These are phyloP conservation scores for Phytopythium helicoides DNA, from an alignment of 352 stramenopile genomes.

Conservation along the genomic window DNA sequence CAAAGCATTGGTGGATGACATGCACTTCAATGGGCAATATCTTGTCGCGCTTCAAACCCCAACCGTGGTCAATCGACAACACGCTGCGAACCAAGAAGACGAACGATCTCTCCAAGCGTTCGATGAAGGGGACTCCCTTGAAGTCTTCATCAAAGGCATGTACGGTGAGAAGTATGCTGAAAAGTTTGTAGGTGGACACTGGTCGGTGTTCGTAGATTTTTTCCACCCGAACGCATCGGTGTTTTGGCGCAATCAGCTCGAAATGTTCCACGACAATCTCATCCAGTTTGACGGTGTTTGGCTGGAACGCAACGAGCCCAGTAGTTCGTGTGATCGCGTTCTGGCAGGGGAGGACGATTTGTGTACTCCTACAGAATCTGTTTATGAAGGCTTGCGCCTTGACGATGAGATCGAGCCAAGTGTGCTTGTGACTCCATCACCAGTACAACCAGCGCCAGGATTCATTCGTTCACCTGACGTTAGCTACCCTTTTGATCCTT, in stretches of 20 bases:
- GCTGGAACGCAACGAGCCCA: slow-evolving; percentile 84
- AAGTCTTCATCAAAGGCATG: slow-evolving; percentile 80
- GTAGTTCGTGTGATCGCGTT: slow-evolving; percentile 56
- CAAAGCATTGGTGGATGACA: slow-evolving; percentile 59
- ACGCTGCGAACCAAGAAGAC: neutral
- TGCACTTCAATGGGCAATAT: slow-evolving; percentile 82
- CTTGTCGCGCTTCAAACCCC: slow-evolving; percentile 70
- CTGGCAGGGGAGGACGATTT: slow-evolving; percentile 33
- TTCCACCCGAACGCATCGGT: slow-evolving; percentile 67
- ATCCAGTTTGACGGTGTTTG: slow-evolving; percentile 80
- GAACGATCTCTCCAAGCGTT: slow-evolving; percentile 23
- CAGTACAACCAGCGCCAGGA: neutral
- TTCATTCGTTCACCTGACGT: slow-evolving; percentile 74
- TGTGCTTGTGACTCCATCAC: neutral
- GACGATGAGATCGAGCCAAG: neutral
- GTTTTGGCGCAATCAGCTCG: slow-evolving; percentile 73
- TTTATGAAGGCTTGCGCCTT: neutral
- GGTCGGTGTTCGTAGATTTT: slow-evolving; percentile 83
- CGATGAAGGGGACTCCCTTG: slow-evolving; percentile 34
- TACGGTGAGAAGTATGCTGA: slow-evolving; percentile 58
- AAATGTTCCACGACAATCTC: slow-evolving; percentile 52
- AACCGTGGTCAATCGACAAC: slow-evolving; percentile 26
- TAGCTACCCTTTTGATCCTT: slow-evolving; percentile 80
- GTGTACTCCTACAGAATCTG: slow-evolving; percentile 14
- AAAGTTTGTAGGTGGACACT: slow-evolving; percentile 62